A percentile compares a stretch with the other conserved stretches of the same genome.
These are phyloP conservation scores for Limnanthes douglasii DNA, from an alignment of 345 rosid genomes.

Conservation along the genomic window DNA sequence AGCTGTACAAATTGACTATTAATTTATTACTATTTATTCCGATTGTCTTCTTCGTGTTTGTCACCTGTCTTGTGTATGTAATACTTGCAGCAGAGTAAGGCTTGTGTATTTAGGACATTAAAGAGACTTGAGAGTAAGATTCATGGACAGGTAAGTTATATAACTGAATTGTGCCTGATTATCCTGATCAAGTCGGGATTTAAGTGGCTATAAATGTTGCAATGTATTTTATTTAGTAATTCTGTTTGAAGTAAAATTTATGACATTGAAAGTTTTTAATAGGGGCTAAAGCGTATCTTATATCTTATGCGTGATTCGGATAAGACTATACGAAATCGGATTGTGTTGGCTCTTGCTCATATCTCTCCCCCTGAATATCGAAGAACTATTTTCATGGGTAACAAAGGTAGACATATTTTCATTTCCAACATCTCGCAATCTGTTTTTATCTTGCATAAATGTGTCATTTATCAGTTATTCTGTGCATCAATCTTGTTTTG, in stretches of 20 bases:
- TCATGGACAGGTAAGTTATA: constrained; percentile 46
- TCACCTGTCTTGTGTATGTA: too few species aligned
- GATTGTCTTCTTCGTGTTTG: too few species aligned
- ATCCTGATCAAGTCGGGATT: background rate
- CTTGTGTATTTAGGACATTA: constrained; percentile 53
- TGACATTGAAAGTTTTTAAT: background rate
- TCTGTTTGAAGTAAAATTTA: background rate
- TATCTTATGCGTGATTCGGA: constrained; percentile 38
- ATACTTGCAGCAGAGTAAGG: constrained; percentile 58
- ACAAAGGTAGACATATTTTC: constrained; percentile 30
- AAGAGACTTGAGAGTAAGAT: constrained; percentile 57
- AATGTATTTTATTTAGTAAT: constrained; percentile 1
- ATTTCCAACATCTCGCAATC: background rate
- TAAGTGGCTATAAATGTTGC: background rate
- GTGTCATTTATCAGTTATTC: too few species aligned
- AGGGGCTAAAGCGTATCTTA: constrained; percentile 42
- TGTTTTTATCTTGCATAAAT: background rate
- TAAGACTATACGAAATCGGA: constrained; percentile 28
- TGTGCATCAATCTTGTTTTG: too few species aligned
- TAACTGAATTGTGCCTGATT: too few species aligned
- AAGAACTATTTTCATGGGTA: constrained; percentile 39
- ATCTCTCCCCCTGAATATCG: constrained; percentile 49
- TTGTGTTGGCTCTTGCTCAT: constrained; percentile 61
- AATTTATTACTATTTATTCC: background rate
- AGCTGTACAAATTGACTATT: background rate